Conservation (phyloP, 495 filamentous ascomycete genomes). For the Amorphotheca resinae region DNA sequence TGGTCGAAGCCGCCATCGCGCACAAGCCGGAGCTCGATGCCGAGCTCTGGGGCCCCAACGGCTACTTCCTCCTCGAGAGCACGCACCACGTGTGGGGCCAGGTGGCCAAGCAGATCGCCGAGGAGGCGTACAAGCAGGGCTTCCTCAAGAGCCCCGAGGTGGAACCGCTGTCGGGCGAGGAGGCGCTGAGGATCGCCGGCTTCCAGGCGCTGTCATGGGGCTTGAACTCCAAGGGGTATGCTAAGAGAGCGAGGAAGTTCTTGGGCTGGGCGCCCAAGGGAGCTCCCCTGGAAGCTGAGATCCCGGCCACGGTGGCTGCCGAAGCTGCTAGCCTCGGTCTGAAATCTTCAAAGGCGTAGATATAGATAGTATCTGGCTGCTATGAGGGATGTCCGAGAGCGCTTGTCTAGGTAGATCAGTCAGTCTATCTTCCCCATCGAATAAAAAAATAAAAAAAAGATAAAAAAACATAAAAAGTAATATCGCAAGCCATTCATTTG, state of each 20-base stretch:
- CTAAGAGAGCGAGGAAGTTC: constrained; percentile 42
- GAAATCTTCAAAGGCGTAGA: not conserved
- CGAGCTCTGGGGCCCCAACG: constrained; percentile 61
- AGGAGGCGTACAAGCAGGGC: constrained; percentile 49
- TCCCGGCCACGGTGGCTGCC: constrained; percentile 36
- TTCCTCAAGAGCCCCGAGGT: constrained; percentile 47
- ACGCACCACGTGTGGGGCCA: constrained; percentile 59
- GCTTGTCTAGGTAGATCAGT: too few relatives aligned
- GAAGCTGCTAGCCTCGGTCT: constrained; percentile 33
- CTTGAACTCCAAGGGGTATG: constrained; percentile 44
- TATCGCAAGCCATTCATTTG: too few relatives aligned
- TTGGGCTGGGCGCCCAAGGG: constrained; percentile 47
- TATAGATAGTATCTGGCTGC: not conserved
- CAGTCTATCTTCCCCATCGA: too few relatives aligned
- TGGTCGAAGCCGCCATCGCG: constrained; percentile 52
- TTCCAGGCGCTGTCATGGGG: constrained; percentile 37
- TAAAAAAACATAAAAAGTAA: too few relatives aligned
- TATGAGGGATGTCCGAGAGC: too few relatives aligned
- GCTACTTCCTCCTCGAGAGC: constrained; percentile 65
- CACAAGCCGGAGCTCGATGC: constrained; percentile 33
- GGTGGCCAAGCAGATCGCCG: constrained; percentile 45
- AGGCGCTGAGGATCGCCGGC: constrained; percentile 22
- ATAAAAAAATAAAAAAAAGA: too few relatives aligned
- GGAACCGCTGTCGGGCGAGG: constrained; percentile 5
- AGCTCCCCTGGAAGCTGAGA: constrained; percentile 34